phyloP scores from a whole-genome alignment of 2,329 filamentous ascomycete genomes.

The Penicillium sp. region DNA sequence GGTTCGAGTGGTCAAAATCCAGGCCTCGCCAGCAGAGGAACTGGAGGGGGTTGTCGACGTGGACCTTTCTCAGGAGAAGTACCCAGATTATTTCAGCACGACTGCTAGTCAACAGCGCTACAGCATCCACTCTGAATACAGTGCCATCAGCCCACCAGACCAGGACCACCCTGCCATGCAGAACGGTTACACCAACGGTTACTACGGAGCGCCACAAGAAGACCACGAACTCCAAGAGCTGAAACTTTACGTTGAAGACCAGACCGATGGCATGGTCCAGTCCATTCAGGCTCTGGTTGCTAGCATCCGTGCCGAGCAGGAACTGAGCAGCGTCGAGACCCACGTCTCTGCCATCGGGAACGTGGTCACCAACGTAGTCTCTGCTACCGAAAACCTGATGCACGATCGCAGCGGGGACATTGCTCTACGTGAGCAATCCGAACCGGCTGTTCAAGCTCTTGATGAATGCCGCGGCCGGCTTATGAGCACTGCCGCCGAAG shows the following conservation, averaged over 20 bases:
- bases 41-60: conserved; percentile 78
- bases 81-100: conserved; percentile 66
- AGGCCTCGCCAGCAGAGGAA: conserved; percentile 70
- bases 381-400: conserved; percentile 61
- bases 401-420: conserved; percentile 47
- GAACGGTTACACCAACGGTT: conserved; percentile 33
- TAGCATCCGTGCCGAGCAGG: conserved; percentile 65
- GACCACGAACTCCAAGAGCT: conserved; percentile 59
- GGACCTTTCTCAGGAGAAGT: conserved; percentile 62
- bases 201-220: conserved; percentile 42
- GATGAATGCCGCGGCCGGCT: conserved; percentile 65
- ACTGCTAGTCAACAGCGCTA: conserved; percentile 49
- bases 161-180: conserved; percentile 27
- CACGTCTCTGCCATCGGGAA: conserved; percentile 69
- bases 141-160: conserved; percentile 65
- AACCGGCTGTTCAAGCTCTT: conserved; percentile 48
- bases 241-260: conserved; percentile 78
- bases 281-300: conserved; percentile 79
- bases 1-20: conserved; percentile 78
- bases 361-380: conserved; percentile 69
- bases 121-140: conserved; percentile 72
- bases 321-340: conserved; percentile 64
- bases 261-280: conserved; percentile 74
- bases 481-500: conserved; percentile 62
- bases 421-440: conserved; percentile 50